Base-by-base conservation (phyloP, 305 asterid species). In the Fraxinus sp. region DNA sequence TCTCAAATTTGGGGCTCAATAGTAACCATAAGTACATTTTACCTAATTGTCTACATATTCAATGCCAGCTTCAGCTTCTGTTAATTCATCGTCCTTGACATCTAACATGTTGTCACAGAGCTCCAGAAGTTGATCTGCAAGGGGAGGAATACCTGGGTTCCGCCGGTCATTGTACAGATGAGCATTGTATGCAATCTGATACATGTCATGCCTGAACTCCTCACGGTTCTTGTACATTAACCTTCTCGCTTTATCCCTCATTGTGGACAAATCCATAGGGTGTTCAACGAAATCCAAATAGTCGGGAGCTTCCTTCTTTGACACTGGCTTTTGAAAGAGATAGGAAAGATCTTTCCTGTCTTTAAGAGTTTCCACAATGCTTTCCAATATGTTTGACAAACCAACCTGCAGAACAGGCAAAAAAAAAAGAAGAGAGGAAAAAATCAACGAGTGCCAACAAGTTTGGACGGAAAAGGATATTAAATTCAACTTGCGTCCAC, bases 131-230 rank as follows among this genome's bases (percentile, higher is more conserved):
- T 93, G 96, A 89, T 97, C 99, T 0, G 99, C 99, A 52, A 93
- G 95, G 59, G 99, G 99, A 84, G 99, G 99, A 86, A 97, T 97
- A 79, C 92, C 92, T 83, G 99, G 99, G 84, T 97, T 90, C 41
- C 97, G 90, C 70, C 91, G 78, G 80, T 92, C 97, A 55, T 95
- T 95, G 86, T 97, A 97, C 77, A 22, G 82, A 83, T 97, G 99
- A 75, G 99, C 98, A 72, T 97, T 97, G 89, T 28, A 80, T 28
- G 86, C 91, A 18, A 97, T 97, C 85, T 90, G 98, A 79, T 68
- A 90, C 55, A 97, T 92, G 14, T 97, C 99, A 9, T 92, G 97
- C 89, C 99, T 92, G 85, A 97, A 97, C 7, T 93, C 97, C 6
- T 92, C 92, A 1, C 94, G 97, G 90, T 77, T 88, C 87, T 89